Percentiles rank a stretch among this genome's conserved stretches.
These are phyloP conservation scores for Kurtzmaniella fragi DNA, from an alignment of 805 yeast genomes.

Conservation along the genomic window DNA sequence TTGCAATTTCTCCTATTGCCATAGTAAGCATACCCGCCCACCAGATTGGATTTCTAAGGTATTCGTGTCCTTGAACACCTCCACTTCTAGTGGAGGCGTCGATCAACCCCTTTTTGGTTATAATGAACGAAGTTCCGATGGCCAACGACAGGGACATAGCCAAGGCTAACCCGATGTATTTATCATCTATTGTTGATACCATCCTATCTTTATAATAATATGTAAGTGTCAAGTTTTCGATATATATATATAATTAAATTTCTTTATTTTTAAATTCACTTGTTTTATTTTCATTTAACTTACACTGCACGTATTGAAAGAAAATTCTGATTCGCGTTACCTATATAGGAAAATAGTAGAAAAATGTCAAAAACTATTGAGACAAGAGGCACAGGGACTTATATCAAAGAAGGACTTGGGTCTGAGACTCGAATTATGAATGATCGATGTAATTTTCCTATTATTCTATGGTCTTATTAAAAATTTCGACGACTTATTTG, in stretches of 20 bases:
- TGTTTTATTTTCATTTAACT: not conserved
- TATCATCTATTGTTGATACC: slow-evolving; percentile 54
- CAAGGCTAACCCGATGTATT: slow-evolving; percentile 81
- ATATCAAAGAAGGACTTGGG: no score
- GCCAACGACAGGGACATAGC: slow-evolving; percentile 87
- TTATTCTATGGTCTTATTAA: no score
- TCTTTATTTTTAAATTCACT: not conserved
- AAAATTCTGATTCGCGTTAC: no score
- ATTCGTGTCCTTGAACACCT: slow-evolving; percentile 69
- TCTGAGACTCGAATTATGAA: no score
- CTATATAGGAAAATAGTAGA: no score
- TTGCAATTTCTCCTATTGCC: slow-evolving; percentile 90
- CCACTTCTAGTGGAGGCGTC: slow-evolving; percentile 63
- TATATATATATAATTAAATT: not conserved
- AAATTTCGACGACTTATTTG: no score
- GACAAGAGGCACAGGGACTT: no score
- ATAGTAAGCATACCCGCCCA: slow-evolving; percentile 88
- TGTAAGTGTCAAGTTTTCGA: not conserved
- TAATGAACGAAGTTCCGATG: slow-evolving; percentile 84
- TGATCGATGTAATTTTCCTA: no score
- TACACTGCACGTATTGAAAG: no score
- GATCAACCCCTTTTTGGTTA: slow-evolving; percentile 81
- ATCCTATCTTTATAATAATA: not conserved
- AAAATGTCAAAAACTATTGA: no score
- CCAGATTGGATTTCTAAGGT: slow-evolving; percentile 84